These are phyloP conservation scores for Hamigera avellanea DNA, from an alignment of 495 filamentous ascomycete species.

Conservation along the genomic window DNA sequence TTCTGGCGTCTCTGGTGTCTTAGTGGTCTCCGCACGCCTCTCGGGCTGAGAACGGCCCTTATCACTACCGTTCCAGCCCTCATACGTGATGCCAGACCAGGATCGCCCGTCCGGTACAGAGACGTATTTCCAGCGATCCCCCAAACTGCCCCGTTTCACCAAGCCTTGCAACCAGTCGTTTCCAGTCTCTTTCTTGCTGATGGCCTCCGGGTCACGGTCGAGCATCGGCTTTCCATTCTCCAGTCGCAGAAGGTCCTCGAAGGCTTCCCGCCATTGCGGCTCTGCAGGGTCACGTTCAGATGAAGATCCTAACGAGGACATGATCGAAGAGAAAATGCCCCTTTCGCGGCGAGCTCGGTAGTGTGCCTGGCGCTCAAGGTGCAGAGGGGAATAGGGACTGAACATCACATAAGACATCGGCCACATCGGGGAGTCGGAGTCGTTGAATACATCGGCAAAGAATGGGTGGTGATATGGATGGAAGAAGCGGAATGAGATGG, in stretches of 20 bases:
- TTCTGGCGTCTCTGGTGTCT: background rate
- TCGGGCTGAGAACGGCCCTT: slow-evolving; percentile 3
- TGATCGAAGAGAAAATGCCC: slow-evolving; percentile 27
- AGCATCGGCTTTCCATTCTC: slow-evolving; percentile 37
- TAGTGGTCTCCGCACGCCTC: slow-evolving; percentile 1
- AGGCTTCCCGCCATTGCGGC: slow-evolving; percentile 41
- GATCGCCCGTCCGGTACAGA: slow-evolving; percentile 10
- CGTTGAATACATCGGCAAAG: slow-evolving; percentile 20
- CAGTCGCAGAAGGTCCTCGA: slow-evolving; percentile 42
- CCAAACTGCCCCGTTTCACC: slow-evolving; percentile 28
- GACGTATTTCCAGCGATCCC: slow-evolving; percentile 23
- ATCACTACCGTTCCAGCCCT: slow-evolving; percentile 6
- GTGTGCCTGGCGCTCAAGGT: slow-evolving; percentile 30
- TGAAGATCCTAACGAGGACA: slow-evolving; percentile 19
- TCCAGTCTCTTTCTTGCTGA: slow-evolving; percentile 15
- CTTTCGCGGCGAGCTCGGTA: slow-evolving; percentile 13
- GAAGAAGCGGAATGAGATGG: slow-evolving; percentile 15
- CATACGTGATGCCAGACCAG: slow-evolving; percentile 17
- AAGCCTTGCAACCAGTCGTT: slow-evolving; percentile 27
- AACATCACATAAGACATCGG: slow-evolving; percentile 29
- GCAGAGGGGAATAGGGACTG: slow-evolving; percentile 41
- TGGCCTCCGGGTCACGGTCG: slow-evolving; percentile 13
- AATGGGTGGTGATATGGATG: slow-evolving; percentile 15
- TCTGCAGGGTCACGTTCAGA: slow-evolving; percentile 21
- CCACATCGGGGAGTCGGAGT: slow-evolving; percentile 20